Conservation (phyloP, 176 grass and related monocot genomes). For the Carex pumila region DNA sequence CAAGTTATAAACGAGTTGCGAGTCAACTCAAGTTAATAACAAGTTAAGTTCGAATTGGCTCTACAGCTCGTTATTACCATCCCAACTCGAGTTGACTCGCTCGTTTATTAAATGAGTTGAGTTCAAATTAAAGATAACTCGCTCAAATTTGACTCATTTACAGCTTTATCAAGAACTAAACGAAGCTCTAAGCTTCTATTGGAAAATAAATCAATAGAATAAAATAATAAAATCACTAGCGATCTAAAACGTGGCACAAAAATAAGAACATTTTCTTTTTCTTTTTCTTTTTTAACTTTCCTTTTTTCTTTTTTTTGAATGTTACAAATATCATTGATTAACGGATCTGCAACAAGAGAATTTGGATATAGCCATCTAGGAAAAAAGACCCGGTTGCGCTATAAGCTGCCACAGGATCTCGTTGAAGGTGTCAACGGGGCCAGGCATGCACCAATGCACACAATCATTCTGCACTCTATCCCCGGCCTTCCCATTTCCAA, state of each 20-base stretch:
- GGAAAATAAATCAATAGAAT: neutral
- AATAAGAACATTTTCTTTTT: neutral
- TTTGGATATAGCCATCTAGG: neutral
- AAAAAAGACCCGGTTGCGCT: neutral
- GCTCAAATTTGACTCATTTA: no score
- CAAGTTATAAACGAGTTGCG: no score
- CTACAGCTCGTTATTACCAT: no score
- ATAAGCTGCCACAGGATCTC: slow-evolving; percentile 53
- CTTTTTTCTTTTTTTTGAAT: neutral
- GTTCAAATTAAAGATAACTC: no score
- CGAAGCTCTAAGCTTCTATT: neutral
- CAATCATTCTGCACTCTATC: slow-evolving; percentile 77
- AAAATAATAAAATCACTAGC: neutral
- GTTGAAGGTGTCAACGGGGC: slow-evolving; percentile 67
- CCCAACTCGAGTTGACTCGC: no score
- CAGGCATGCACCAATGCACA: slow-evolving; percentile 88
- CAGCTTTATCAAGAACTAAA: neutral
- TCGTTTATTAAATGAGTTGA: no score
- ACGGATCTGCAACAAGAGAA: neutral
- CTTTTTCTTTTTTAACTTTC: neutral
- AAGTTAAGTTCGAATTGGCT: no score
- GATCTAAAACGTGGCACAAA: neutral
- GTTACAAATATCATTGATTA: neutral
- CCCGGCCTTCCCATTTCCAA: slow-evolving; percentile 13
- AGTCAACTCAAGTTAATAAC: no score